Evolutionary conservation across 768 basidiomycete species (phyloP), one percentile per base, ranked within the genome.

Genomic region (Asterophora lycoperdoides): DNA sequence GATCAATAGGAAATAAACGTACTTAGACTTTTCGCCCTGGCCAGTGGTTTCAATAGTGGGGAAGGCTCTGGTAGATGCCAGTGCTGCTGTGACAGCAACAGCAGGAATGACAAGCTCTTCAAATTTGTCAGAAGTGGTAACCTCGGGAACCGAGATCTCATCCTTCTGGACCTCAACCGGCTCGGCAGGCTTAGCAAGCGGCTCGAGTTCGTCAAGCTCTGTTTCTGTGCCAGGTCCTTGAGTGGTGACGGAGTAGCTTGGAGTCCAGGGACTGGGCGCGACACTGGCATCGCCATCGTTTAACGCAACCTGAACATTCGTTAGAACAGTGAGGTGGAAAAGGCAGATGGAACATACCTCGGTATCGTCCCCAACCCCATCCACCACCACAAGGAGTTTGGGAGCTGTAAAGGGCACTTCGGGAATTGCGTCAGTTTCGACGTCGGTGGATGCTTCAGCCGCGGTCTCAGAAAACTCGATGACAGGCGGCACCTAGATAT

Each of bases 201-300:
- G 53, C 44, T 62, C 58, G 10, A 48, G 15, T 23, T 41, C 44
- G 43, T 59, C 47, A 18, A 55, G 44, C 29, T 56, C 53, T 41
- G 42, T 35, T 26, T 52, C 48, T 18, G 39, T 41, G n/a, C 36
- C 43, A 8, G 52, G 42, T 18, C 56, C 58, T 32, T 56, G 54
- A 6, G 51, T 48, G 8, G 53, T 49, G 15, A 56, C 53, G 34
- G 56, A 54, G 36, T 61, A 57, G 38, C 60, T 61, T 1, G 54
- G 48, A 26, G 54, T 56, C 52, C 56, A 54, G 41, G 55, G 52
- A 14, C 43, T 51, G 3, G 50, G 51, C 36, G 6, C 23, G 23
- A 23, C 23, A 6, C 23, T 23, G 23, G 23, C 23, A 23, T 23
- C 23, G 6, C 23, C 23, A 23, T 23, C 23, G 23, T 29, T 37